phyloP scores from a whole-genome alignment of 306 rosid species.

The Cicer judaicum region DNA sequence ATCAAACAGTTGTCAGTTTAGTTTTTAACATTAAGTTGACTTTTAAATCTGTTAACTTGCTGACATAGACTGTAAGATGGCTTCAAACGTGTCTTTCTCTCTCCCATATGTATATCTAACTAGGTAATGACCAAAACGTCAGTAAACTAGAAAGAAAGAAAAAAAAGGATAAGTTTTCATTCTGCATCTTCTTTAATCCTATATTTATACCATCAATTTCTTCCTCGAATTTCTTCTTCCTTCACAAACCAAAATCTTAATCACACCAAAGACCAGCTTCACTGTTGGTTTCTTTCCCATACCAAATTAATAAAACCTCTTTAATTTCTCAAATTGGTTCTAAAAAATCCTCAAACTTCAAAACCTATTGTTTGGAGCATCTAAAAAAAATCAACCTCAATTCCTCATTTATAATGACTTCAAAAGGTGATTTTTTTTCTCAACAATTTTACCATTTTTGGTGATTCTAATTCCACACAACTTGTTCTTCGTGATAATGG shows the following conservation, averaged over 20 bases:
- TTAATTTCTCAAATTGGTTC: conserved; percentile 69
- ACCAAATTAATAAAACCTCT: conserved; percentile 41
- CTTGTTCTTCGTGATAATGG: too few species aligned
- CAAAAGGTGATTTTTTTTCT: conserved; percentile 47
- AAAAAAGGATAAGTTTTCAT: too few species aligned
- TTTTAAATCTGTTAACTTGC: too few species aligned
- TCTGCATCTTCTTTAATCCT: too few species aligned
- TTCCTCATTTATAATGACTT: conserved; percentile 48
- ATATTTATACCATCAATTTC: too few species aligned
- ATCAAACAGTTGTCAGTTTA: too few species aligned
- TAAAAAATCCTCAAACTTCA: conserved; percentile 28
- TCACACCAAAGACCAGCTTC: conserved; percentile 60
- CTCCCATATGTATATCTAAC: too few species aligned
- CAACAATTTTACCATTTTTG: not conserved
- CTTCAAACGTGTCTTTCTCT: too few species aligned
- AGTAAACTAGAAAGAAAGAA: too few species aligned
- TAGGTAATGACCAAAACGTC: too few species aligned
- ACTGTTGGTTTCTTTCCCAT: conserved; percentile 57
- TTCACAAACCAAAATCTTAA: conserved; percentile 46
- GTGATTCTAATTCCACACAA: conserved; percentile 23
- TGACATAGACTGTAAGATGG: too few species aligned
- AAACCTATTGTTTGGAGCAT: conserved; percentile 56
- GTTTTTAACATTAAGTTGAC: too few species aligned
- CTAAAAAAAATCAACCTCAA: conserved; percentile 12
- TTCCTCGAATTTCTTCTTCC: conserved; percentile 4